Percentiles rank a stretch among this genome's conserved stretches.
phyloP scores from a whole-genome alignment of 1,284 basidiomycete genomes.

The Coniferiporia weirii region DNA sequence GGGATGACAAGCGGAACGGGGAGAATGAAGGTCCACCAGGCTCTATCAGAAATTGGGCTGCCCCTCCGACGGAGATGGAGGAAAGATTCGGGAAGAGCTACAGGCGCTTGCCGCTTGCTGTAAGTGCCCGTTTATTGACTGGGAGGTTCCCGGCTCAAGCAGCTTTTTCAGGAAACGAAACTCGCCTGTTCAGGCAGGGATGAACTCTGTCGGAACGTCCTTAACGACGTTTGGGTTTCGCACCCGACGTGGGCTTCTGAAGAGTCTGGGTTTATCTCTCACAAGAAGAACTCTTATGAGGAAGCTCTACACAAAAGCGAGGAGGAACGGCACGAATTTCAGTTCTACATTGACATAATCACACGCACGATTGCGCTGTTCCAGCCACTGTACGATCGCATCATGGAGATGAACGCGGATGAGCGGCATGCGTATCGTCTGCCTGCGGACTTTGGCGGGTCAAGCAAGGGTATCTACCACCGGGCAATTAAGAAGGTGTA shows the following conservation, averaged over 20 bases:
- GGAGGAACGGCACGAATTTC: constrained; percentile 98
- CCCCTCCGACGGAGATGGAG: constrained; percentile 55
- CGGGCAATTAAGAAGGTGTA: constrained; percentile 95
- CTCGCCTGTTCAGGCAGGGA: constrained; percentile 94
- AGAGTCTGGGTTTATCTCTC: constrained; percentile 88
- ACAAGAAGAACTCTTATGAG: constrained; percentile 97
- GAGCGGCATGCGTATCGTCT: constrained; percentile 84
- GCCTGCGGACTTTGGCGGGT: constrained; percentile 85
- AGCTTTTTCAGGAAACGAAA: constrained; percentile 66
- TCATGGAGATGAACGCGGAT: constrained; percentile 87
- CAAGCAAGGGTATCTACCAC: constrained; percentile 87
- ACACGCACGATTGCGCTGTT: constrained; percentile 88
- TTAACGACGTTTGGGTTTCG: constrained; percentile 96
- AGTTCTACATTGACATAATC: constrained; percentile 93
- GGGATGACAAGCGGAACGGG: constrained; percentile 63
- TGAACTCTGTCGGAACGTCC: constrained; percentile 91
- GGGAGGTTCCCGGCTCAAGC: constrained; percentile 1
- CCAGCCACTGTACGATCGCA: constrained; percentile 83
- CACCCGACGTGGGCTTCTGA: constrained; percentile 98
- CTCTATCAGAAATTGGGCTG: constrained; percentile 61
- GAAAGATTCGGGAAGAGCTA: constrained; percentile 87
- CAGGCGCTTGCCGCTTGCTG: constrained; percentile 80
- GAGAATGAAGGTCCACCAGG: constrained; percentile 74
- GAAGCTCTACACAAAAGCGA: constrained; percentile 95
- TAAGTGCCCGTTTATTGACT: constrained; percentile 38